Evolutionary conservation across 805 yeast species (phyloP).

Genomic region (Candida maris): DNA sequence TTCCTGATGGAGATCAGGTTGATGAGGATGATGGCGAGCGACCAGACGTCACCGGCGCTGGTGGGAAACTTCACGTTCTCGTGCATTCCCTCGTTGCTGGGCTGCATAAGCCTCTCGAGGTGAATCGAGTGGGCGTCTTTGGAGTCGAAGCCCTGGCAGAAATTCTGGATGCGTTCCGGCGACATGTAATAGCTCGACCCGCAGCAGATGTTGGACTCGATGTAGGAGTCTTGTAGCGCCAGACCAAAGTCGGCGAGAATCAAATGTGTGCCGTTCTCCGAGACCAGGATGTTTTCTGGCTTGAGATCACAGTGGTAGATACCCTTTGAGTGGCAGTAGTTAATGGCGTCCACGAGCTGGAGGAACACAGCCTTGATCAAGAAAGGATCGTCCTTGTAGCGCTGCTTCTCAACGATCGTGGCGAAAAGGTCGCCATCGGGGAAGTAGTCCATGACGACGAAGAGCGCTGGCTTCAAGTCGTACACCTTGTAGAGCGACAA

Average conservation of each 20-base stretch:
- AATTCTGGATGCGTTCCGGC: constrained; percentile 62
- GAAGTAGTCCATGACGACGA: constrained; percentile 82
- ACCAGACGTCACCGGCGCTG: constrained; percentile 81
- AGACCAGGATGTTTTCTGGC: constrained; percentile 87
- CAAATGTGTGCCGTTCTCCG: constrained; percentile 50
- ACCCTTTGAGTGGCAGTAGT: constrained; percentile 77
- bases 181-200: constrained; percentile 93
- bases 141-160: constrained; percentile 36
- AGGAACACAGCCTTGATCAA: constrained; percentile 55
- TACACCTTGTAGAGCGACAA: constrained; percentile 72
- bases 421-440: constrained; percentile 84
- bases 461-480: constrained; percentile 53
- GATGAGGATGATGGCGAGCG: constrained; percentile 74
- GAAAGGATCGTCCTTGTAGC: constrained; percentile 51
- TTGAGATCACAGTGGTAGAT: constrained; percentile 92
- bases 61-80: constrained; percentile 52
- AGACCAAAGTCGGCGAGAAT: constrained; percentile 87
- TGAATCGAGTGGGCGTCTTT: constrained; percentile 31
- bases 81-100: constrained; percentile 20
- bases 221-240: constrained; percentile 56
- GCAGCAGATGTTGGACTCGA: constrained; percentile 71
- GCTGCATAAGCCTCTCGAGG: constrained; percentile 24
- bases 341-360: constrained; percentile 80
- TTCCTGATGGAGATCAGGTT: constrained; percentile 80
- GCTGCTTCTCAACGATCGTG: constrained; percentile 72